phyloP scores from a whole-genome alignment of 345 rosid species.

The Capsella bursapastoris region DNA sequence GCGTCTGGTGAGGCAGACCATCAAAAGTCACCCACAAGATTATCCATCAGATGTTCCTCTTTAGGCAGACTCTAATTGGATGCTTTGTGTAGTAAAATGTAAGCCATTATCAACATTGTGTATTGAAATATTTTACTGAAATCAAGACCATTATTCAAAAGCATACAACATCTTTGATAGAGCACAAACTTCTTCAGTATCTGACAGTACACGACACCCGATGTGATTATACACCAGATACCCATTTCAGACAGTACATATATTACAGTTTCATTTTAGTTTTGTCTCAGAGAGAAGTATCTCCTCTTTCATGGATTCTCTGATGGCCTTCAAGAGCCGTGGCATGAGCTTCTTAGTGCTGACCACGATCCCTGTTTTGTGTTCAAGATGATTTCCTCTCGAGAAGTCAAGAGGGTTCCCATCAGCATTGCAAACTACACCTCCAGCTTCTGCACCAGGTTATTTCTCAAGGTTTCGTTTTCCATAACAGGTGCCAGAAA shows the following conservation, averaged over 20 bases:
- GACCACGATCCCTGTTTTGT: slow-evolving; percentile 64
- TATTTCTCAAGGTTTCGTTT: not conserved
- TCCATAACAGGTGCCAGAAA: not conserved
- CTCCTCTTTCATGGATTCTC: slow-evolving; percentile 62
- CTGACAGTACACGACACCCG: not conserved
- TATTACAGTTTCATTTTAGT: not conserved
- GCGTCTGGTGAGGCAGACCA: slow-evolving; percentile 56
- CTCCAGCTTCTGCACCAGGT: slow-evolving; percentile 76
- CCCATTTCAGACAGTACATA: slow-evolving; percentile 11
- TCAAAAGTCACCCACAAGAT: slow-evolving; percentile 64
- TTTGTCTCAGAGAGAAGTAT: slow-evolving; percentile 31
- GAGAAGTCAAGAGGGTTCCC: slow-evolving; percentile 80
- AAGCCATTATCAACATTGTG: not conserved
- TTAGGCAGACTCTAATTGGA: slow-evolving; percentile 33
- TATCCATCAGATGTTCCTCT: slow-evolving; percentile 72
- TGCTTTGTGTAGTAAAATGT: slow-evolving; percentile 27
- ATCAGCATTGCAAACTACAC: slow-evolving; percentile 64
- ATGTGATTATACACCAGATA: slow-evolving; percentile 1
- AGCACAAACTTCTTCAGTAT: slow-evolving; percentile 12
- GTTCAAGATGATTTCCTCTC: slow-evolving; percentile 60
- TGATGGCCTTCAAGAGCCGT: slow-evolving; percentile 64
- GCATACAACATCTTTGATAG: slow-evolving; percentile 10
- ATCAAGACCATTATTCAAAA: slow-evolving; percentile 10
- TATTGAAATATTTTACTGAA: not conserved
- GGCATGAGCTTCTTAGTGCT: slow-evolving; percentile 81